Conservation (phyloP, 495 filamentous ascomycete species). For the Haplographium delicatum region DNA sequence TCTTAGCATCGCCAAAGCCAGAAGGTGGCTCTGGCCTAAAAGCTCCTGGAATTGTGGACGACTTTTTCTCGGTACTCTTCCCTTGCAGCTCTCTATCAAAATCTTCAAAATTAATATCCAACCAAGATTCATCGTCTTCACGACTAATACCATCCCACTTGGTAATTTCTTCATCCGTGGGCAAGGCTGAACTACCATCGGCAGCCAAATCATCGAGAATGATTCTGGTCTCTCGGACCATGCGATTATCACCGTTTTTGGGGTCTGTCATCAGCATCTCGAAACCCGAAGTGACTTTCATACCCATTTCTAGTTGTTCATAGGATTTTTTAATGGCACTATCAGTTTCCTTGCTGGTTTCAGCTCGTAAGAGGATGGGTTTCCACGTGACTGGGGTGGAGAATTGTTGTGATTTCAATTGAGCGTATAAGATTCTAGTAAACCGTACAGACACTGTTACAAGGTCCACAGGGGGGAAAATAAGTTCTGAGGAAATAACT, state of each 20-base stretch:
- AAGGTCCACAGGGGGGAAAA: constrained; percentile 71
- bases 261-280: constrained; percentile 76
- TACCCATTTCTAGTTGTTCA: constrained; percentile 63
- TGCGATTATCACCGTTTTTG: constrained; percentile 57
- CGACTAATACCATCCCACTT: constrained; percentile 53
- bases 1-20: constrained; percentile 70
- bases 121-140: constrained; percentile 85
- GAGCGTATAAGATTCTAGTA: constrained; percentile 85
- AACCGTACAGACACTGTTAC: constrained; percentile 75
- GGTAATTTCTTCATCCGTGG: constrained; percentile 66
- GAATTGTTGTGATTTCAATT: constrained; percentile 88
- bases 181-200: constrained; percentile 48
- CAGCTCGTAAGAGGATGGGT: constrained; percentile 20
- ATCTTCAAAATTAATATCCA: constrained; percentile 85
- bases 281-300: constrained; percentile 86
- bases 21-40: constrained; percentile 18
- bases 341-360: constrained; percentile 8
- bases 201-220: constrained; percentile 61
- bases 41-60: constrained; percentile 8
- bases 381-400: constrained; percentile 60
- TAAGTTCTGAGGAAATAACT: constrained; percentile 31
- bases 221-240: constrained; percentile 66
- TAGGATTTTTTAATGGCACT: constrained; percentile 32
- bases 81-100: constrained; percentile 78
- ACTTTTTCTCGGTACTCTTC: constrained; percentile 29